Evolutionary conservation across 345 rosid species (phyloP).

Genomic region (Linum lewisii): DNA sequence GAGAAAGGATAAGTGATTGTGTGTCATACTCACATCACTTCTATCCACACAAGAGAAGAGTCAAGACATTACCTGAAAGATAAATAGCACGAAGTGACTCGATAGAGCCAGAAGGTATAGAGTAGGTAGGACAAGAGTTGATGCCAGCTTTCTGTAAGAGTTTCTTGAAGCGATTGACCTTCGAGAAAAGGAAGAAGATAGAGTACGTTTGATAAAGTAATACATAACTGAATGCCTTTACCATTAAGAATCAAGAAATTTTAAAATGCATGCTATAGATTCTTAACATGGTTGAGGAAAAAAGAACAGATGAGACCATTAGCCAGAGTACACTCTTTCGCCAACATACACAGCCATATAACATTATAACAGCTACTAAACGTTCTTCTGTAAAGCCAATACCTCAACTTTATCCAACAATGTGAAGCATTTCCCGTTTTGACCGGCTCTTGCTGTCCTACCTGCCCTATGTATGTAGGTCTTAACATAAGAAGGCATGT

Average conservation of each 20-base stretch:
- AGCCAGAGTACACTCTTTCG: not conserved
- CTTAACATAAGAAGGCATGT: conserved; percentile 69
- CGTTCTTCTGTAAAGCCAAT: not conserved
- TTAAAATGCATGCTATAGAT: too few relatives aligned
- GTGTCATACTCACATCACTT: too few relatives aligned
- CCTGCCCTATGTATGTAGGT: conserved; percentile 94
- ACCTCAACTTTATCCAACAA: conserved; percentile 67
- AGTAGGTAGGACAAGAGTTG: conserved; percentile 44
- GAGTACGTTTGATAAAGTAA: not conserved
- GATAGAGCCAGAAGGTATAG: conserved; percentile 38
- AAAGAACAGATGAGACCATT: not conserved
- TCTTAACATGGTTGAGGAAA: not conserved
- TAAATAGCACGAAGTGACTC: conserved; percentile 41
- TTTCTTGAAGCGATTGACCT: conserved; percentile 74
- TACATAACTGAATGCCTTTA: too few relatives aligned
- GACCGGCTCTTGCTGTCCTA: conserved; percentile 94
- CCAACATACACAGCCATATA: not conserved
- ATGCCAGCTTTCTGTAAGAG: conserved; percentile 60
- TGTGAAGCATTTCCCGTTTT: conserved; percentile 78
- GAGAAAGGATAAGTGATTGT: conserved; percentile 2
- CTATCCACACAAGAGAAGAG: not conserved
- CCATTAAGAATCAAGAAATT: not conserved
- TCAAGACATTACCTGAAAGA: conserved; percentile 47
- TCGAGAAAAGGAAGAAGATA: conserved; percentile 19
- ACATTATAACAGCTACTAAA: not conserved